Evolutionary conservation across 2,329 filamentous ascomycete genomes (phyloP).

Genomic region (Cladorrhinum sp.): DNA sequence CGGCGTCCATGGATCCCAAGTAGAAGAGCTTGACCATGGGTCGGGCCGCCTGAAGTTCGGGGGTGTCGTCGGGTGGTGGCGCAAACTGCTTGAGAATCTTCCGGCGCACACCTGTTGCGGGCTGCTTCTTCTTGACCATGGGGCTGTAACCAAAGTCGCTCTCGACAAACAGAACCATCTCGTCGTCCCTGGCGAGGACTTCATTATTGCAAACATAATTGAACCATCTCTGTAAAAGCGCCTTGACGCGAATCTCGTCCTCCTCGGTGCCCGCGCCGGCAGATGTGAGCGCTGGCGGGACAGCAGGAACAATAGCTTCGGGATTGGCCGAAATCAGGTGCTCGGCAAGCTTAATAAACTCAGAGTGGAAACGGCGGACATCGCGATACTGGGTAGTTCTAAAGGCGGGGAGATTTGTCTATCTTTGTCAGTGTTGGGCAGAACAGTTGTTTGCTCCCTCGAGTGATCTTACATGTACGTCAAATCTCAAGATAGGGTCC

Average conservation of each 20-base stretch:
- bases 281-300: slow-evolving; percentile 90
- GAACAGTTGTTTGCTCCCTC: background rate
- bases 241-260: slow-evolving; percentile 86
- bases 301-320: slow-evolving; percentile 88
- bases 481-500: slow-evolving; percentile 90
- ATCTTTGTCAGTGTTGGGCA: slow-evolving; percentile 29
- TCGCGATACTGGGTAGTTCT: slow-evolving; percentile 97
- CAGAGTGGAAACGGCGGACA: slow-evolving; percentile 89
- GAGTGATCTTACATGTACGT: slow-evolving; percentile 75
- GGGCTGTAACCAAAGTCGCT: slow-evolving; percentile 98
- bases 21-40: slow-evolving; percentile 96
- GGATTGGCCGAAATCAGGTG: slow-evolving; percentile 98
- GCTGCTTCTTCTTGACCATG: slow-evolving; percentile 91
- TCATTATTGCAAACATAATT: slow-evolving; percentile 92
- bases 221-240: slow-evolving; percentile 88
- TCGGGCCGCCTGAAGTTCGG: slow-evolving; percentile 84
- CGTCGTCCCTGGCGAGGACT: slow-evolving; percentile 88
- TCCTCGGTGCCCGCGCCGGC: slow-evolving; percentile 95
- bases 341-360: slow-evolving; percentile 94
- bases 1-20: slow-evolving; percentile 90
- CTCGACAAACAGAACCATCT: slow-evolving; percentile 98
- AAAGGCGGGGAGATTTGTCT: slow-evolving; percentile 99
- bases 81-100: slow-evolving; percentile 99
- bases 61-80: slow-evolving; percentile 93
- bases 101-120: slow-evolving; percentile 88